These are phyloP conservation scores for Dittrichia graveolens DNA, from an alignment of 129 eudicot species.

Conservation along the genomic window DNA sequence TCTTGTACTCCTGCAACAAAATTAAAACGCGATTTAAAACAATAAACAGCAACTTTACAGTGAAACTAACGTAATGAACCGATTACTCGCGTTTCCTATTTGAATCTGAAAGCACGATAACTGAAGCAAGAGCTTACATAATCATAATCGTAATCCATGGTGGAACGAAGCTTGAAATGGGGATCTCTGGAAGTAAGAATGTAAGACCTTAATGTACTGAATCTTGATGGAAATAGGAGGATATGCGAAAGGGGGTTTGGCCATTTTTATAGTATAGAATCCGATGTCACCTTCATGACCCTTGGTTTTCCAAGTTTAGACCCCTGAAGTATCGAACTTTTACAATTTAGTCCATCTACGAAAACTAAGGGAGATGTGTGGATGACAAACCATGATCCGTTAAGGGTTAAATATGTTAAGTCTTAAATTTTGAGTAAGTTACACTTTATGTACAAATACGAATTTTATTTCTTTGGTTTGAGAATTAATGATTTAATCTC, in stretches of 20 bases:
- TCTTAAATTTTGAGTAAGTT: too few relatives aligned
- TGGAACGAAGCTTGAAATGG: slow-evolving; percentile 2
- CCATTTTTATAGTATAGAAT: slow-evolving; percentile 23
- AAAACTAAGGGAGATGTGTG: too few relatives aligned
- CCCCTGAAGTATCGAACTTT: neutral
- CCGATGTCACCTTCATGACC: slow-evolving; percentile 13
- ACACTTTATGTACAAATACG: too few relatives aligned
- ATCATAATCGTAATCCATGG: slow-evolving; percentile 34
- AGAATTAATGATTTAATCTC: too few relatives aligned
- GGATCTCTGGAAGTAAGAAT: slow-evolving; percentile 17
- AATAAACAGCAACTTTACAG: neutral
- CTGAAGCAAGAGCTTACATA: slow-evolving; percentile 23
- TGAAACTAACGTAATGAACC: neutral
- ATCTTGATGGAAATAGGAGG: slow-evolving; percentile 19
- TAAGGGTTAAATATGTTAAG: too few relatives aligned
- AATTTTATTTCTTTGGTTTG: too few relatives aligned
- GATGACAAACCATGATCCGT: too few relatives aligned
- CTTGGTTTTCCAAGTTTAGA: slow-evolving; percentile 6
- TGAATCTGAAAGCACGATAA: neutral
- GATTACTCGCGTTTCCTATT: neutral
- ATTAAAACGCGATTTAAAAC: neutral
- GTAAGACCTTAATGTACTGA: slow-evolving; percentile 10
- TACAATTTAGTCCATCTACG: neutral
- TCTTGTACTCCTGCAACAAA: slow-evolving; percentile 52
- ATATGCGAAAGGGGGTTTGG: slow-evolving; percentile 24